phyloP scores from a whole-genome alignment of 2,329 filamentous ascomycete genomes.

The Aspergillaceae sp. region DNA sequence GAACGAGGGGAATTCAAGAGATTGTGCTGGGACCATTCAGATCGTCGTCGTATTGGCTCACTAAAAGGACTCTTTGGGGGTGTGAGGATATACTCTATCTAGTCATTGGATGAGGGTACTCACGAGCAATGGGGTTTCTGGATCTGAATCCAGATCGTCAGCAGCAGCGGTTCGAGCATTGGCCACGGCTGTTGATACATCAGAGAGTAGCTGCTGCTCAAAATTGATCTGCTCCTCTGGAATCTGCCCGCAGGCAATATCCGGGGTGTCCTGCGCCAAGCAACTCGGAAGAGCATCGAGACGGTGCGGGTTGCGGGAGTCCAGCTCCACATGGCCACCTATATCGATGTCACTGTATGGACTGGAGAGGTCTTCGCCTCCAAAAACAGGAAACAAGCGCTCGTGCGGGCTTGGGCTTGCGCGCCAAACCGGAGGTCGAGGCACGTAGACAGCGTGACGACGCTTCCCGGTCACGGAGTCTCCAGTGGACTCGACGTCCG shows the following conservation, averaged over 20 bases:
- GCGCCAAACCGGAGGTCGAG: constrained; percentile 23
- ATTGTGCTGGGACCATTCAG: neutral
- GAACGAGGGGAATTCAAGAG: neutral
- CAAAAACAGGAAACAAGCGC: neutral
- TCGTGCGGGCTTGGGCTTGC: constrained; percentile 6
- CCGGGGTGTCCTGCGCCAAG: neutral
- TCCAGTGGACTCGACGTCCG: constrained; percentile 8
- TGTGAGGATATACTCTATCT: neutral
- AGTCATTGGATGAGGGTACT: neutral
- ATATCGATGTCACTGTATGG: neutral
- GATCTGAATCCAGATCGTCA: constrained; percentile 4
- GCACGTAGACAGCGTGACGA: constrained; percentile 24
- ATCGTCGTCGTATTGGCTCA: neutral
- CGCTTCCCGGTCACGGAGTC: constrained; percentile 17
- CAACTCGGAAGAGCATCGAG: neutral
- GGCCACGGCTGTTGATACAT: constrained; percentile 1
- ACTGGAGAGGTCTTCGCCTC: neutral
- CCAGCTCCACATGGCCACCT: neutral
- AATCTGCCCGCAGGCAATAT: too few species aligned
- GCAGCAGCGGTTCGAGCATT: constrained; percentile 1
- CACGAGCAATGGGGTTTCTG: constrained; percentile 9
- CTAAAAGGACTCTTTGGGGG: neutral
- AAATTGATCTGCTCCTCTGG: neutral
- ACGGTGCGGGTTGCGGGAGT: neutral
- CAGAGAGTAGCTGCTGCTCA: constrained; percentile 1